phyloP scores from a whole-genome alignment of 495 filamentous ascomycete genomes.

The Poronia punctata region DNA sequence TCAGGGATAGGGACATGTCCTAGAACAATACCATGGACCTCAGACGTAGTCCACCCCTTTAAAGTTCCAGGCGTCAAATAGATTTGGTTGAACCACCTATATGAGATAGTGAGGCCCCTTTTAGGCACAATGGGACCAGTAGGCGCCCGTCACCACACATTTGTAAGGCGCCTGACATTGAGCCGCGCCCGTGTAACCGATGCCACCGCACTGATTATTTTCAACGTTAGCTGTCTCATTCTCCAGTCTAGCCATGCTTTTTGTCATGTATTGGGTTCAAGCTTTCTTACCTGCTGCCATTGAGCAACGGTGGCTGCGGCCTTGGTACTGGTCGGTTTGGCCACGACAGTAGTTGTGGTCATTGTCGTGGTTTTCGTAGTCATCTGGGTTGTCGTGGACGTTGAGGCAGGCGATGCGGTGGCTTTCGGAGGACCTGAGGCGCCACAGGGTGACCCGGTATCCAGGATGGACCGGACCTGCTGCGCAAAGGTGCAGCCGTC shows the following conservation, averaged over 20 bases:
- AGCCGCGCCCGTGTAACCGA: slow-evolving; percentile 24
- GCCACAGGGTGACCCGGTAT: slow-evolving; percentile 16
- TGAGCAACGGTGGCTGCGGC: slow-evolving; percentile 8
- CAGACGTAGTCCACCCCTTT: too few species aligned
- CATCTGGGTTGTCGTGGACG: neutral
- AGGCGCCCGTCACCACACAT: slow-evolving; percentile 7
- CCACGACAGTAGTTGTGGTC: slow-evolving; percentile 1
- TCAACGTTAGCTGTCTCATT: neutral
- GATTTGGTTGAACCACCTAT: too few species aligned
- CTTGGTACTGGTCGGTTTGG: slow-evolving; percentile 3
- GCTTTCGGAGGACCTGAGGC: too few species aligned
- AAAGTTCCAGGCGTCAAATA: too few species aligned
- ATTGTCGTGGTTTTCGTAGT: neutral
- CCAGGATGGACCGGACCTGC: slow-evolving; percentile 26
- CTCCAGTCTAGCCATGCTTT: neutral
- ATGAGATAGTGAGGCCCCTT: neutral
- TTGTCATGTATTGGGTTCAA: too few species aligned
- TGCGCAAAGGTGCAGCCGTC: slow-evolving; percentile 39
- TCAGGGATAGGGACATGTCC: too few species aligned
- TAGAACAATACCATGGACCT: too few species aligned
- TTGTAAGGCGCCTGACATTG: slow-evolving; percentile 19
- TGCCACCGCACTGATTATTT: slow-evolving; percentile 21
- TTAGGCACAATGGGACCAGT: slow-evolving; percentile 16
- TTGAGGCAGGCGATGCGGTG: too few species aligned
- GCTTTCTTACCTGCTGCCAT: slow-evolving; percentile 19